Evolutionary conservation across 208 protist genomes (phyloP).

Genomic region (Leishmania braziliensis): DNA sequence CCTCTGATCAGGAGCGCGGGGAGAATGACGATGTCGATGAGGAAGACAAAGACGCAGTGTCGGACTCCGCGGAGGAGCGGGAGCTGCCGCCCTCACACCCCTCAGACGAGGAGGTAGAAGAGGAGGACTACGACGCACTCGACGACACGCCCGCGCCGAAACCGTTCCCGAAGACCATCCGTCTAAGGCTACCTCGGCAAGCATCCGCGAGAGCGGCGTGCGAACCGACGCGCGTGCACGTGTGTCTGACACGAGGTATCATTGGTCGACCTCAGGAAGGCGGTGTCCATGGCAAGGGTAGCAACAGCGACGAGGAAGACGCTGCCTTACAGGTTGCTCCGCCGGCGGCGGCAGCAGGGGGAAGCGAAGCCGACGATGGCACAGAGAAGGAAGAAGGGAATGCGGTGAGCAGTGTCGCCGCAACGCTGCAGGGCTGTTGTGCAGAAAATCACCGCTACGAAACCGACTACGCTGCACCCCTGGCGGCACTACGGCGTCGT

Average conservation of each 20-base stretch:
- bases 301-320: not conserved
- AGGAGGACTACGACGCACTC: constrained; percentile 14
- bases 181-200: constrained; percentile 10
- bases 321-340: not conserved
- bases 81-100: not conserved
- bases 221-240: constrained; percentile 22
- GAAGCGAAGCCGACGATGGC: not conserved
- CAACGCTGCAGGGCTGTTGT: constrained; percentile 19
- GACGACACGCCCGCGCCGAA: constrained; percentile 17
- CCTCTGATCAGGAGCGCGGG: constrained; percentile 2
- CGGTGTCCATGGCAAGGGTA: not conserved
- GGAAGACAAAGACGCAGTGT: constrained; percentile 2
- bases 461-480: constrained; percentile 23
- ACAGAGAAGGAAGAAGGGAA: constrained; percentile 1
- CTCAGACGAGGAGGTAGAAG: constrained; percentile 19
- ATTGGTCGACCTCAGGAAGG: constrained; percentile 3
- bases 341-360: not conserved
- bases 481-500: constrained; percentile 22
- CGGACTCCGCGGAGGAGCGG: constrained; percentile 9
- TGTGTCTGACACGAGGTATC: constrained; percentile 26
- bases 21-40: constrained; percentile 28
- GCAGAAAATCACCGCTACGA: constrained; percentile 27
- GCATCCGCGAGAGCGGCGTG: not conserved
- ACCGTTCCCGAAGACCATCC: constrained; percentile 23
- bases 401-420: not conserved